Evolutionary conservation across 2,329 filamentous ascomycete species (phyloP).

Genomic region (Colletotrichum tamarilloi): DNA sequence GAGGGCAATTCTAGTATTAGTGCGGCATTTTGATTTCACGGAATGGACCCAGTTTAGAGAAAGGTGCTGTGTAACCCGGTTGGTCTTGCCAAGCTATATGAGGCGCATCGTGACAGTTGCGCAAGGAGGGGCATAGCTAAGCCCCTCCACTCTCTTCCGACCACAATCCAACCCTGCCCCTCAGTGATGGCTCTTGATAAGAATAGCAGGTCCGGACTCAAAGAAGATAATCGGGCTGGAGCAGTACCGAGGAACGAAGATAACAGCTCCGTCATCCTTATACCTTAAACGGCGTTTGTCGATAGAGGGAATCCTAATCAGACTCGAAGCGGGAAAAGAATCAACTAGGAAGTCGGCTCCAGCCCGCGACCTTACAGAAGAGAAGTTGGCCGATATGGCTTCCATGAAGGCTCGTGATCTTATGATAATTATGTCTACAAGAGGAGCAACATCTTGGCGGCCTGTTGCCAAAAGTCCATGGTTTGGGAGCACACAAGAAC

Average conservation of each 20-base stretch:
- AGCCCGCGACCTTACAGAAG: too few species aligned
- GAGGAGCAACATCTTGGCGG: background rate
- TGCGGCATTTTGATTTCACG: slow-evolving; percentile 3
- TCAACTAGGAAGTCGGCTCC: too few species aligned
- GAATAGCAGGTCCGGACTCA: background rate
- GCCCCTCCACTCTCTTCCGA: background rate
- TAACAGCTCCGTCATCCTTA: background rate
- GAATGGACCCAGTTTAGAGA: background rate
- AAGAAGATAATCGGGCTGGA: background rate
- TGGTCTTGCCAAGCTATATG: background rate
- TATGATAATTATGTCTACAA: background rate
- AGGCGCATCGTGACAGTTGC: background rate
- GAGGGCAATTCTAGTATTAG: background rate
- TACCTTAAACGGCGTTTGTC: background rate
- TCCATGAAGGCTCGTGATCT: background rate
- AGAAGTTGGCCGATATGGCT: too few species aligned
- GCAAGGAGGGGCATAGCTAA: background rate
- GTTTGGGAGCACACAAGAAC: background rate
- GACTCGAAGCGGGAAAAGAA: too few species aligned
- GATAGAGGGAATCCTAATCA: too few species aligned
- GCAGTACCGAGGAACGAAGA: background rate
- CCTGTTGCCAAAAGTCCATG: background rate
- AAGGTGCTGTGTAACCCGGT: background rate
- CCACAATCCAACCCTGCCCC: background rate
- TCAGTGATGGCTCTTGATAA: background rate